These are phyloP conservation scores for Tuber microsphaerosporum DNA, from an alignment of 495 filamentous ascomycete genomes.

Conservation along the genomic window DNA sequence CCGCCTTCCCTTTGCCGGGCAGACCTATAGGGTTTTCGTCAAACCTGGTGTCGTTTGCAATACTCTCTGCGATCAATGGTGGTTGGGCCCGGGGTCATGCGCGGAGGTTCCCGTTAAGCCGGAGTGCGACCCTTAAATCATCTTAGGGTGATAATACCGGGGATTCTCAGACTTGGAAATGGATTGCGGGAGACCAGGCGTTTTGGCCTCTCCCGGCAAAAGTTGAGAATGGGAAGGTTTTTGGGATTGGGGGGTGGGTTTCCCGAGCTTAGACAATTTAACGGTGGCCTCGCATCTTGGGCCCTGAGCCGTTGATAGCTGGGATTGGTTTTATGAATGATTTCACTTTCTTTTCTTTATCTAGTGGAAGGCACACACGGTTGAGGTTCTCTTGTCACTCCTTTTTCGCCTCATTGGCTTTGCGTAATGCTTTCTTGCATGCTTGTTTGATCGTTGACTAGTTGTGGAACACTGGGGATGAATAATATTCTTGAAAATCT, in stretches of 20 bases:
- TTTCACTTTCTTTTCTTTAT: background rate
- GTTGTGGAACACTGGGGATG: background rate
- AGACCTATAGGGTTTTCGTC: conserved; percentile 44
- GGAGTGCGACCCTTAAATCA: conserved; percentile 20
- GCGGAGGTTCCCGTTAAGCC: conserved; percentile 33
- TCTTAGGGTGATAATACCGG: background rate
- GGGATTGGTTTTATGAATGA: background rate
- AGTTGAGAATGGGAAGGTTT: background rate
- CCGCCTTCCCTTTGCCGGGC: conserved; percentile 31
- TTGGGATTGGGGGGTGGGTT: background rate
- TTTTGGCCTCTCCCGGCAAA: background rate
- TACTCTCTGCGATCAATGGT: conserved; percentile 39
- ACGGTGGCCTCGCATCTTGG: background rate
- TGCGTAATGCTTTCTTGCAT: background rate
- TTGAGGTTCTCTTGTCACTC: background rate
- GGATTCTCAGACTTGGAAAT: background rate
- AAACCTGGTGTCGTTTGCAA: conserved; percentile 41
- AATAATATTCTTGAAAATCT: background rate
- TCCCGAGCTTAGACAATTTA: background rate
- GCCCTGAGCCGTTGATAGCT: background rate
- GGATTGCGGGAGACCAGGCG: background rate
- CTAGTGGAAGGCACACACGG: background rate
- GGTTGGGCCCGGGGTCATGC: conserved; percentile 38
- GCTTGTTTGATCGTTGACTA: background rate
- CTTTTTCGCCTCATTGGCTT: background rate